Evolutionary conservation across 164 flowering plant genomes (phyloP), one percentile per base, ranked within the genome.

Genomic region (Buxus sempervirens): DNA sequence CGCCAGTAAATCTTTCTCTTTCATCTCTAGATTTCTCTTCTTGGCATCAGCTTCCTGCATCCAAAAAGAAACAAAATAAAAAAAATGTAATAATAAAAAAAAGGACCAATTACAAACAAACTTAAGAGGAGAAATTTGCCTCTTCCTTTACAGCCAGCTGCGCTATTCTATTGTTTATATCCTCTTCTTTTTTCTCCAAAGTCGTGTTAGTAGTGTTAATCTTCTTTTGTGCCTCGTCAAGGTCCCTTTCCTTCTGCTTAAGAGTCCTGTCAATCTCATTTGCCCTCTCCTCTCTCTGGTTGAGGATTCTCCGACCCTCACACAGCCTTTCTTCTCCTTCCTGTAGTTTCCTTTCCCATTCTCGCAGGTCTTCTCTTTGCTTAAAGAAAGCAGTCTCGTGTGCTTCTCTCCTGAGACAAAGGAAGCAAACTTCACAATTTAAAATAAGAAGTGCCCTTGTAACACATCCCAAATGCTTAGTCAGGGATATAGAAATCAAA

Each of bases 301-400:
- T 82, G 19, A 90, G 76, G 36, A 69, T 72, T 72, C 85, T 82
- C 57, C 87, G 78, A 60, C 81, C 76, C 72, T 87, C 87, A 72
- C 72, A 69, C 32, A 91, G 76, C 65, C 81, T 87, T 65, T 86
- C 85, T 68, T 96, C 98, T 28, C 80, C 75, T 73, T 84, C 86
- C 65, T 85, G 88, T 32, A 96, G 73, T n/a, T 79, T 88, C 72
- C 70, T 85, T 70, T 93, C 98, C 99, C 97, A 91, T 6, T 83
- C 86, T 60, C 66, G 78, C 42, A 93, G 66, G 28, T 90, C 94
- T 80, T 96, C 88, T 74, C 82, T 89, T 38, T 86, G 88, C 70
- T 83, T 85, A 23, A 69, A 70, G 15, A 85, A 75, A 66, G 78
- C 69, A 41, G 81, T 74, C 69, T 83, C 85, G 59, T 86, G 86